Percentiles rank a stretch among this genome's conserved stretches.
Evolutionary conservation across 129 eudicot species (phyloP).

Genomic region (Tanacetum coccineum): DNA sequence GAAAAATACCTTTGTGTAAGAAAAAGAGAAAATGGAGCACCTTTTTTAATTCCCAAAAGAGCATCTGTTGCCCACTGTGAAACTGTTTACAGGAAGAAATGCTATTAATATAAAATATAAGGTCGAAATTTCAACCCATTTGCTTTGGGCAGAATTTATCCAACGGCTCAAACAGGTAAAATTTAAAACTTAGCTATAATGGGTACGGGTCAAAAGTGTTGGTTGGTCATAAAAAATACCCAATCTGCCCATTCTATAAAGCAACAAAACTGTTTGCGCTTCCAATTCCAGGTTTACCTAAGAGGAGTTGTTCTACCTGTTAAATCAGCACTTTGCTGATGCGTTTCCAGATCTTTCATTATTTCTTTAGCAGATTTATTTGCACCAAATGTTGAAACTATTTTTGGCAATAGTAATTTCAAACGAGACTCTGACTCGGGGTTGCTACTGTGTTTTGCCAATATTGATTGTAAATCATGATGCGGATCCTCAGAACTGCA

Average conservation of each 20-base stretch:
- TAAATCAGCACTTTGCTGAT: constrained; percentile 59
- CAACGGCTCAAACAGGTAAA: too few relatives aligned
- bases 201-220: too few relatives aligned
- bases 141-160: too few relatives aligned
- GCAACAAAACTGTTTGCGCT: constrained; percentile 3
- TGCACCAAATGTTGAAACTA: too few relatives aligned
- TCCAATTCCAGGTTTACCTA: background rate
- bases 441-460: constrained; percentile 56
- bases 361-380: constrained; percentile 59
- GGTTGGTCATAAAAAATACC: too few relatives aligned
- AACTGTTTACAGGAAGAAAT: constrained; percentile 48
- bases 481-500: constrained; percentile 90
- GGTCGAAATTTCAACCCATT: background rate
- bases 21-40: constrained; percentile 83
- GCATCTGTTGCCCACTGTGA: constrained; percentile 98
- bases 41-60: constrained; percentile 69
- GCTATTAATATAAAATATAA: background rate
- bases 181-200: background rate
- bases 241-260: background rate
- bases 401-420: constrained; percentile 58
- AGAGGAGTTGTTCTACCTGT: constrained; percentile 36
- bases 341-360: constrained; percentile 54
- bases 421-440: constrained; percentile 70
- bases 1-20: constrained; percentile 73
- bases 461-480: constrained; percentile 50